phyloP scores from a whole-genome alignment of 1,284 basidiomycete genomes.

The Cystobasidium sp. region DNA sequence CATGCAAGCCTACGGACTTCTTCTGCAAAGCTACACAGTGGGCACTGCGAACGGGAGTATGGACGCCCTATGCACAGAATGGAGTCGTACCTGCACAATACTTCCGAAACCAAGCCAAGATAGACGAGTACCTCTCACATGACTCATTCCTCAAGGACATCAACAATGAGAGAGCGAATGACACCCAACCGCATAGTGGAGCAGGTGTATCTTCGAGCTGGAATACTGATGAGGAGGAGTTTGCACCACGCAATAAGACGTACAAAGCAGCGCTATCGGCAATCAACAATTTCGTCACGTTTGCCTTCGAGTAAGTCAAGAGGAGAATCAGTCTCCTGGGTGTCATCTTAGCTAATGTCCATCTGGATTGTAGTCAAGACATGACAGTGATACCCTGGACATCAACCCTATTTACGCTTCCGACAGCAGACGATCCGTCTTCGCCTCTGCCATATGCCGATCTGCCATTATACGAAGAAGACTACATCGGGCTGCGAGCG shows the following conservation, averaged over 20 bases:
- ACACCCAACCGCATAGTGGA: slow-evolving; percentile 39
- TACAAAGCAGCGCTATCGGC: slow-evolving; percentile 64
- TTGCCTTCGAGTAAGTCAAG: slow-evolving; percentile 57
- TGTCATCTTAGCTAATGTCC: background rate
- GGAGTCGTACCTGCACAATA: slow-evolving; percentile 90
- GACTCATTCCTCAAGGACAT: slow-evolving; percentile 75
- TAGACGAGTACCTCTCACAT: slow-evolving; percentile 70
- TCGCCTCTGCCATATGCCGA: slow-evolving; percentile 33
- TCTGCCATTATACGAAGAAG: slow-evolving; percentile 78
- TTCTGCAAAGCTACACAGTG: slow-evolving; percentile 50
- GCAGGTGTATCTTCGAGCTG: background rate
- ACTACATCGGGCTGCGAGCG: slow-evolving; percentile 82
- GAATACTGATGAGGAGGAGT: slow-evolving; percentile 10
- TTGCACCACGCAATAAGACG: slow-evolving; percentile 63
- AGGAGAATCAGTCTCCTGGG: no score
- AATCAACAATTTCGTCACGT: slow-evolving; percentile 58
- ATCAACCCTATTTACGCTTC: slow-evolving; percentile 53
- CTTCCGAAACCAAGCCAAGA: slow-evolving; percentile 79
- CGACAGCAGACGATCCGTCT: slow-evolving; percentile 37
- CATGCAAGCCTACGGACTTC: slow-evolving; percentile 69
- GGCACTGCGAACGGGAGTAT: slow-evolving; percentile 67
- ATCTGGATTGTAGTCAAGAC: slow-evolving; percentile 62
- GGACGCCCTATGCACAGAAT: slow-evolving; percentile 77
- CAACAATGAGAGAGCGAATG: slow-evolving; percentile 67
- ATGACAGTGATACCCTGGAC: slow-evolving; percentile 70